Base-by-base conservation (phyloP, 2,329 filamentous ascomycete species). In the Simplicillium aogashimaense region DNA sequence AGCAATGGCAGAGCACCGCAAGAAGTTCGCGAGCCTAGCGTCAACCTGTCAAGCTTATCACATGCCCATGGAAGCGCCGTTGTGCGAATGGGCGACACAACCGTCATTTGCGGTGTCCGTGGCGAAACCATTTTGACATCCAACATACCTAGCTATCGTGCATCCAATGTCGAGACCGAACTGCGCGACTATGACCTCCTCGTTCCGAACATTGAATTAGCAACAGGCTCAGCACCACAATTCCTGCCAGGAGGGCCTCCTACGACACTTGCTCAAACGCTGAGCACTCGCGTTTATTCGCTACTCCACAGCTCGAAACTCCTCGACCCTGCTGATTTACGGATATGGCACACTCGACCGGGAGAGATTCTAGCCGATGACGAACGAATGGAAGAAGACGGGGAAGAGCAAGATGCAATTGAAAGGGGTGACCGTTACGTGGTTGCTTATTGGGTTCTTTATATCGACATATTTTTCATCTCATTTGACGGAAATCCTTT, bases 381-480 rank as follows among this genome's bases (percentile, higher is more conserved):
- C 35, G 44, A 47, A 12, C 37, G 37, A 31, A 60, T 66, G 40
- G 57, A 67, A 4, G 57, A 64, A 37, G 58, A 61, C n/a, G 62
- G 58, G 10, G 61, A 64, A 5, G 64, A 63, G 1, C 53, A 53
- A 1, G 52, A 55, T 7, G 50, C 48, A 17, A 39, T 40, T 13
- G 48, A 46, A 3, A 55, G 63, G 7, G 31, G 56, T 52, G 59
- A 64, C 10, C 57, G 56, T 7, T 56, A 56, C n/a, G 61, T 90
- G 10, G 90, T 85, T 57, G 92, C 83, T 0, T 97, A 94, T 60
- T 98, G 90, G 92, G 81, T 86, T 9, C 76, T 98, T 15, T 95
- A 95, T 61, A 85, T 98, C 48, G 90, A 97, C 56, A 72, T 95
- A n/a, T 76, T 95, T 55, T 92, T 95, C 63, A 82, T 98, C 49